Evolutionary conservation across 208 protist species (phyloP), one percentile per base, ranked within the genome.

Genomic region (Herpetomonas samuelpessoai): DNA sequence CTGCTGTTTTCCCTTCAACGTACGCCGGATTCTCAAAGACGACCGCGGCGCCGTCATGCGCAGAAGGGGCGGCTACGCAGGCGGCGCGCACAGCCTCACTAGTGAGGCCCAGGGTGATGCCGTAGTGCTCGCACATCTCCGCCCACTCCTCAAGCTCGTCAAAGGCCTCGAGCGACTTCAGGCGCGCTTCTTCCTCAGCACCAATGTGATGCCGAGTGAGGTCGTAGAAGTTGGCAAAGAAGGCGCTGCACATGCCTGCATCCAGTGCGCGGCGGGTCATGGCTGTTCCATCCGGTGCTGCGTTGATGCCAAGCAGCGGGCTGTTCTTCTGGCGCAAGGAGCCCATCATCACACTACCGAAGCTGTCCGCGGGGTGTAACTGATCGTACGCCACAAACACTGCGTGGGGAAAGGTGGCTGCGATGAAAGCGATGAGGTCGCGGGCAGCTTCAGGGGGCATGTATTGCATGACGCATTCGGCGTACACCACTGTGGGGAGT

Each of bases 101-200:
- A 10, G 83, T 93, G 0, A 58, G 22, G 2, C 81, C 78, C 56
- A 96, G 65, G 7, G 84, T 91, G 58, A 96, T 82, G 61, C 87
- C 87, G 67, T 96, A 96, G 66, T 96, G 91, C 55, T 92, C 85
- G 61, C 91, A 96, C 87, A 94, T 96, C 65, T 96, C 91, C 45
- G 67, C 74, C 84, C 88, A 96, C 63, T 94, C 88, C 61, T 96
- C 91, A 1, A 70, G 21, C 62, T 96, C 91, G 62, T 96, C 91
- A 76, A 95, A 95, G 24, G 80, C 68, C 57, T 96, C 88, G 24
- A 96, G 50, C 6, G 65, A 70, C 26, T 89, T 72, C 18, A 95
- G 74, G 7, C 91, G 84, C 2, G n/a, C 25, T 22, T 41, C 41
- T 39, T 96, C 85, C 2, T 41, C 70, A 1, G 65, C 81, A 16